Base-by-base conservation (phyloP, 2,329 filamentous ascomycete genomes). In the Diaporthe aspalathi region DNA sequence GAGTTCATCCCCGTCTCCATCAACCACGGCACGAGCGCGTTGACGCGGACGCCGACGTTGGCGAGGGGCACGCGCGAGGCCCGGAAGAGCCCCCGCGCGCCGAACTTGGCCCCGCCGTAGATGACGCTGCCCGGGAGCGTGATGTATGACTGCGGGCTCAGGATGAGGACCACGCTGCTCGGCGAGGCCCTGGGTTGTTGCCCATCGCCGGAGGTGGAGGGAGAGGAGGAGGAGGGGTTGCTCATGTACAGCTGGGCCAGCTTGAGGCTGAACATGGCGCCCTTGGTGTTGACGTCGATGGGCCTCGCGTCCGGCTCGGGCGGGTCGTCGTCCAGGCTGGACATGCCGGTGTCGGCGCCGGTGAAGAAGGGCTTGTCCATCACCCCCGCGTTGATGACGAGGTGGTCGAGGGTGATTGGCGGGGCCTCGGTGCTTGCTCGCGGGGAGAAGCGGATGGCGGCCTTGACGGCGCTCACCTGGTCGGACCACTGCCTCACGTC, bases 261-360 rank as follows among this genome's bases (percentile, higher is more conserved):
- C 63, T 67, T 67, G 2, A 53, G 63, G 63, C 63, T 67, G 27
- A 67, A 67, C 63, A 67, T 67, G 45, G 63, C 63, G 50, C 63
- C 63, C 45, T 53, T 50, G 27, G 63, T 67, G 35, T 67, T 67
- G 29, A 67, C 45, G 29, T 67, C 63, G 35, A 67, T 67, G 29
- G 63, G 63, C 27, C 29, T 24, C 5, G 63, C 27, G 50, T 67
- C 63, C 22, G 63, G 63, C 45, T 67, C 63, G 5, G 45, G 63
- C 14, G 63, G 63, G 45, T 67, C 63, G 8, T 67, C 63, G 63
- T 67, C 35, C 7, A 67, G 35, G 45, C n/a, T 24, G 32, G 32
- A 20, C 45, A 50, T 40, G 4, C 47, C 16, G 7, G 56, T 2
- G 20, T 57, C 43, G 45, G 24, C 5, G 38, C 40, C 40, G 35